Conservation (phyloP, 2,329 filamentous ascomycete genomes). For the Nemania sp. region DNA sequence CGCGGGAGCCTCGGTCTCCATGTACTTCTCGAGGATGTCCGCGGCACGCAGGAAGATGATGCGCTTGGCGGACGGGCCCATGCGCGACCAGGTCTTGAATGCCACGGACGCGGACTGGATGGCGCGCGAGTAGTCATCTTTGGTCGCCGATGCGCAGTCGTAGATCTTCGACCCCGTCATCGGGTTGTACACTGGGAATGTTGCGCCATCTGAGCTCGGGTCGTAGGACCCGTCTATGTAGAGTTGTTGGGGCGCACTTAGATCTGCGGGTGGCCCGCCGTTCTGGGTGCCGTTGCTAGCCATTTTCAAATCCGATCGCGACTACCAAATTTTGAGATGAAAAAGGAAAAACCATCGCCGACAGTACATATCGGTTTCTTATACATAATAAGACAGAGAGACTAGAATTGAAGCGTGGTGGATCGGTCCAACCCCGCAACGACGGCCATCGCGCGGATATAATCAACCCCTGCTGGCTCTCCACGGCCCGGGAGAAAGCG, state of each 20-base stretch:
- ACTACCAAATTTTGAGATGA: too few relatives aligned
- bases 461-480: background rate
- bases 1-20: conserved; percentile 61
- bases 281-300: background rate
- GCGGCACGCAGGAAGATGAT: conserved; percentile 72
- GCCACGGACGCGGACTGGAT: conserved; percentile 19
- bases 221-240: conserved; percentile 16
- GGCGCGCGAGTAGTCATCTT: conserved; percentile 19
- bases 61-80: conserved; percentile 56
- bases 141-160: conserved; percentile 21
- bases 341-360: too few relatives aligned
- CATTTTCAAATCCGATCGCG: background rate
- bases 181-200: conserved; percentile 23
- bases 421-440: background rate
- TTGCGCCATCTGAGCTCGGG: conserved; percentile 17
- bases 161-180: conserved; percentile 23
- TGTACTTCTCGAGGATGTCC: conserved; percentile 59
- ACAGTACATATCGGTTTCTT: too few relatives aligned
- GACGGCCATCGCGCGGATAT: background rate
- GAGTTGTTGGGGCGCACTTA: conserved; percentile 20
- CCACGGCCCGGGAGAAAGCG: background rate
- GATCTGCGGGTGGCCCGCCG: background rate
- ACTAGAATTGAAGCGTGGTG: background rate
- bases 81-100: conserved; percentile 23
- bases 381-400: too few relatives aligned